Evolutionary conservation across 495 filamentous ascomycete species (phyloP), one percentile per base, ranked within the genome.

Genomic region (Pyrenula aspistea): DNA sequence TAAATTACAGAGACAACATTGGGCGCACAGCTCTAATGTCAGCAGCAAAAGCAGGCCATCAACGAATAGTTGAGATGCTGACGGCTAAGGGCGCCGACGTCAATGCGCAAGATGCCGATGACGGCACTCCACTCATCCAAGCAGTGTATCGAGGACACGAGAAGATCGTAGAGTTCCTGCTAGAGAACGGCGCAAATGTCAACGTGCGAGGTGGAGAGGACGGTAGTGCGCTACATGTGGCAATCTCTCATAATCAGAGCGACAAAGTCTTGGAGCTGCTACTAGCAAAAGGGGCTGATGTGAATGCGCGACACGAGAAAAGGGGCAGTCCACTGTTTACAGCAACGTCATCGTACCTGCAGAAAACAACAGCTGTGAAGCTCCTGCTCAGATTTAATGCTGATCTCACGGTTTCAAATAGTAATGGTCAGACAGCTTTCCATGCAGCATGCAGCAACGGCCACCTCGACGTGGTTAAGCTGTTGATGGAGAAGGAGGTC

Each of bases 141-240:
- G 73, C 72, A 1, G 71, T 74, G 2, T 61, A 63, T 8, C 63
- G 57, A 15, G 67, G 72, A 2, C 62, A 71, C 49, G 64, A 66
- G 24, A 63, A 55, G 2, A 61, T 74, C 31, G 67, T 73, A 19
- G 60, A 62, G n/a, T 25, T 75, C 48, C 56, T 77, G 10, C 62
- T 78, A 49, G 71, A 73, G 2, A 68, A 65, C 22, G 68, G 67
- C 2, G 68, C 69, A 0, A 61, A 77, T 51, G 65, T 77, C 52
- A 69, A 79, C 59, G 63, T 63, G 25, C 59, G 66, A n/a, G 64
- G 67, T 50, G 51, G 55, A 12, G 59, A 55, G 12, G 71, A 68
- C 1, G 61, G 68, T 23, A 73, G 68, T 0, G 69, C 72, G 19
- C 61, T 79, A 24, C 67, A 73, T 23, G 59, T 68, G 52, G 75